Base-by-base conservation (phyloP, 305 asterid genomes). In the Nicotiana rustica region DNA sequence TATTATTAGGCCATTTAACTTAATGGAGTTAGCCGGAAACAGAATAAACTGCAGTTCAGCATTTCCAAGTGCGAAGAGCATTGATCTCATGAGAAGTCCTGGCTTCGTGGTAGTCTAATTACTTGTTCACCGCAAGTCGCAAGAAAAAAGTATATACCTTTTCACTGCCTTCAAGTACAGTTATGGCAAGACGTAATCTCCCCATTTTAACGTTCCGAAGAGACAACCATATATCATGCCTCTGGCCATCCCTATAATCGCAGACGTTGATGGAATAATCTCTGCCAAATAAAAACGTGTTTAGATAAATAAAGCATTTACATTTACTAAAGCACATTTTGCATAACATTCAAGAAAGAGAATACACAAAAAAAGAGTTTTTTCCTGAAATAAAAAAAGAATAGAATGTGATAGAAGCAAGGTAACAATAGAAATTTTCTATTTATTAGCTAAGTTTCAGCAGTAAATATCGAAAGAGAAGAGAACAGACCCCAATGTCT, bases 201-300 rank as follows among this genome's bases (percentile, higher is more conserved):
- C 99, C 99, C 85, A 85, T 89, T 89, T 95, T 96, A 49, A 92
- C 88, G 82, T 92, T 92, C 90, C 87, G 90, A 81, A 95, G 97
- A 86, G 98, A 85, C 91, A 96, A 86, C 99, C 99, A 96, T 84
- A 95, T 82, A 85, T 96, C 98, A 84, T 90, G 95, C 90, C 98
- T 90, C 91, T 91, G 93, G 55, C 97, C 97, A 84, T 89, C 96
- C 86, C 91, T 90, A 79, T 89, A 84, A 59, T 91, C 96, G 25
- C 86, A 88, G 87, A 95, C 47, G 89, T 88, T 92, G 61, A 92
- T 78, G 49, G 87, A 81, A 83, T 97, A 85, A 62, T 86, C 93
- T 84, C 99, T 96, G 98, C 87, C 49, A 29, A 76, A 76, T 55
- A 15, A 25, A 31, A 55, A 31, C 9, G 10, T 76, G 49, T 76